phyloP scores from a whole-genome alignment of 768 basidiomycete species.

The Mycena crocata region DNA sequence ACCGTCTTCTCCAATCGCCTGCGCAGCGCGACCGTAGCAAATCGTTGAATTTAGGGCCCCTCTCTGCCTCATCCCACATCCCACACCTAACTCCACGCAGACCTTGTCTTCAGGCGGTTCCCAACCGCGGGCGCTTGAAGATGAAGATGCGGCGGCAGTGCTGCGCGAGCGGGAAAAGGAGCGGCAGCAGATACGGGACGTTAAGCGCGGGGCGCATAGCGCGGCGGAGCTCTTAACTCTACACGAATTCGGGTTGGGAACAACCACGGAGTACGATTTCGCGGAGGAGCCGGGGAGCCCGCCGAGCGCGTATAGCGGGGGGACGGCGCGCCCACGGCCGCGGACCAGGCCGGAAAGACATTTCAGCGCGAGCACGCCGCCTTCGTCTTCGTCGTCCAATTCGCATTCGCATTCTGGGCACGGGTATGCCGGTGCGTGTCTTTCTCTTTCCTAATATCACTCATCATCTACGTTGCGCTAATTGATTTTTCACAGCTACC shows the following conservation, averaged over 20 bases:
- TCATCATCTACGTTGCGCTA: no score
- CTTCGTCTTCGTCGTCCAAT: background rate
- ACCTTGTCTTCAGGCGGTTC: background rate
- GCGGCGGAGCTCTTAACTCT: constrained; percentile 31
- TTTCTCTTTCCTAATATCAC: no score
- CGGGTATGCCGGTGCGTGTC: no score
- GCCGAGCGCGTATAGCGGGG: constrained; percentile 15
- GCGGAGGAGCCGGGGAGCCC: constrained; percentile 33
- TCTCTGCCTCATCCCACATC: background rate
- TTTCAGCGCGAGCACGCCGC: background rate
- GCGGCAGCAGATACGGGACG: background rate
- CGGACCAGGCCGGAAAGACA: constrained; percentile 7
- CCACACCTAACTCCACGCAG: background rate
- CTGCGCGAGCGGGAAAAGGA: background rate
- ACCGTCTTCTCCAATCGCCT: background rate
- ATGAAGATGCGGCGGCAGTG: no score
- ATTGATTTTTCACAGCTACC: background rate
- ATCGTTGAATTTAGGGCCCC: background rate
- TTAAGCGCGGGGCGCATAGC: background rate
- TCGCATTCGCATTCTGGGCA: no score
- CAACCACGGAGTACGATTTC: constrained; percentile 3
- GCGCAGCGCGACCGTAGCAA: background rate
- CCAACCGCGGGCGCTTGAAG: background rate
- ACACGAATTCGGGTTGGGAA: background rate
- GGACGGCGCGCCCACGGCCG: constrained; percentile 9